Conservation (phyloP, 1,139 yeast genomes). For the Blastobotrys indianensis region DNA sequence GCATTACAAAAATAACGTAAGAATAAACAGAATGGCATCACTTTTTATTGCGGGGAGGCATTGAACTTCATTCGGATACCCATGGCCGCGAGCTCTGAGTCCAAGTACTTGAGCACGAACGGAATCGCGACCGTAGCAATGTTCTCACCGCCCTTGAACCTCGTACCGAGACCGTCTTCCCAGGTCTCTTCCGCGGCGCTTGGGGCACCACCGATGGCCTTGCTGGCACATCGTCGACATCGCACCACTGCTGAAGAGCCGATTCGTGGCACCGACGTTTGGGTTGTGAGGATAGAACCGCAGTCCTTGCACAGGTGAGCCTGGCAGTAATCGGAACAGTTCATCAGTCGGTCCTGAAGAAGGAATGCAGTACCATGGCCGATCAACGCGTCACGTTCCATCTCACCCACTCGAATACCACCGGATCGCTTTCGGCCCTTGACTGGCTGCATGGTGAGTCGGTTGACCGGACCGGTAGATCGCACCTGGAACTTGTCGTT, state of each 20-base stretch:
- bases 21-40: too few species aligned
- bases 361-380: conserved; percentile 99
- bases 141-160: conserved; percentile 84
- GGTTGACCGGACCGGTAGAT: conserved; percentile 96
- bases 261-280: conserved; percentile 82
- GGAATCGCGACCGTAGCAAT: conserved; percentile 96
- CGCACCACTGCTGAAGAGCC: conserved; percentile 74
- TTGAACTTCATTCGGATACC: conserved; percentile 90
- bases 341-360: conserved; percentile 88
- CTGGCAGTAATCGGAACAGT: conserved; percentile 94
- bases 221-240: conserved; percentile 87
- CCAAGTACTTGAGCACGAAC: conserved; percentile 89
- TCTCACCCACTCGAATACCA: conserved; percentile 99
- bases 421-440: conserved; percentile 99
- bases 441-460: conserved; percentile 98
- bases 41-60: conserved; percentile 40
- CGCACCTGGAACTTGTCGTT: conserved; percentile 99
- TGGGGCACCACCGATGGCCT: conserved; percentile 53
- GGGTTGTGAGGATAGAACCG: conserved; percentile 88
- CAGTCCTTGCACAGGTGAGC: conserved; percentile 85
- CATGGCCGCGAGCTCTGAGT: conserved; percentile 96
- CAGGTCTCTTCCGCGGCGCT: conserved; percentile 48
- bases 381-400: conserved; percentile 98
- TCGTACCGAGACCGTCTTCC: conserved; percentile 96
- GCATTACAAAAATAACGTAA: too few species aligned